These are phyloP conservation scores for Neurospora pannonica DNA, from an alignment of 495 filamentous ascomycete genomes.

Conservation along the genomic window DNA sequence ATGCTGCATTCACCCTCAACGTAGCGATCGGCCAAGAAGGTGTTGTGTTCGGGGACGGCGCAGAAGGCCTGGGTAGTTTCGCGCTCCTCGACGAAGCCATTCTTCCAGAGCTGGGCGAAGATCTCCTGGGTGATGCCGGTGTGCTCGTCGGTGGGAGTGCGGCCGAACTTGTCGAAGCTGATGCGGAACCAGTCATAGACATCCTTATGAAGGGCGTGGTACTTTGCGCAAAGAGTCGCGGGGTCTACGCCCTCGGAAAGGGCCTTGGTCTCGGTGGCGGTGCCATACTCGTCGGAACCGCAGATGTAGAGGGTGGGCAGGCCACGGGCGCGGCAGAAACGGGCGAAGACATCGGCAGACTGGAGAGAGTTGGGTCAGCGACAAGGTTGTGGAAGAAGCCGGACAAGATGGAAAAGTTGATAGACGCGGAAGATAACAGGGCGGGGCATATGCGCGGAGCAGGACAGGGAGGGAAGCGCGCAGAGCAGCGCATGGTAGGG, in stretches of 20 bases:
- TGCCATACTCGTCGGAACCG: constrained; percentile 62
- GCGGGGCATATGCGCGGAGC: neutral
- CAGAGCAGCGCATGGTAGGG: neutral
- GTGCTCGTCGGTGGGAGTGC: constrained; percentile 71
- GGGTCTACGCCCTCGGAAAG: constrained; percentile 62
- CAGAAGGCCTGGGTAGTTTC: constrained; percentile 76
- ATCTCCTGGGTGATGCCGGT: constrained; percentile 80
- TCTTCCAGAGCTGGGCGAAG: constrained; percentile 64
- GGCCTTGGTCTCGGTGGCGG: constrained; percentile 70
- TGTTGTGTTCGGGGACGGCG: constrained; percentile 53
- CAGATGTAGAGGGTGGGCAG: constrained; percentile 56
- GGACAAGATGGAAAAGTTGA: neutral
- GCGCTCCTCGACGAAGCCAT: constrained; percentile 75
- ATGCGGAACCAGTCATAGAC: constrained; percentile 81
- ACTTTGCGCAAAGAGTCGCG: constrained; percentile 75
- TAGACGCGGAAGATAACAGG: neutral
- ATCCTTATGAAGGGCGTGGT: constrained; percentile 71
- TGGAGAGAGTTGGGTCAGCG: neutral
- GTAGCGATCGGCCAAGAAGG: constrained; percentile 87
- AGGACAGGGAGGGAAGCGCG: neutral
- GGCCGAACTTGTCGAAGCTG: constrained; percentile 74
- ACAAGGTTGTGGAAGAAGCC: neutral
- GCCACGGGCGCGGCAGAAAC: constrained; percentile 63
- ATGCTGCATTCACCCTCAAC: constrained; percentile 75
- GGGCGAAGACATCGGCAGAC: constrained; percentile 41